Evolutionary conservation across 805 yeast genomes (phyloP).

Genomic region (Wickerhamomyces bisporus): DNA sequence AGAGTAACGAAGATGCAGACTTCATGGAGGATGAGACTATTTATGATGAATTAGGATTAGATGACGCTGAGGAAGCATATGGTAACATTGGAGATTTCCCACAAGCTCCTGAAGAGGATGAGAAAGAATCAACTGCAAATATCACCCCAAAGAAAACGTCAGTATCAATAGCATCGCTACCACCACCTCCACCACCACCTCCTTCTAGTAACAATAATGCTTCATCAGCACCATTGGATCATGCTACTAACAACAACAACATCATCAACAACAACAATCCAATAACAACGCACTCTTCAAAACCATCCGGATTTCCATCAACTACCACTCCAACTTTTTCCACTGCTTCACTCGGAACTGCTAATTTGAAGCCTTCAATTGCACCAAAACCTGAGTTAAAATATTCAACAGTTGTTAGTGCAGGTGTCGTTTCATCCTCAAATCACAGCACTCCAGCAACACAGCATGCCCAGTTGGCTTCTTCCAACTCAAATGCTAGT

Average conservation of each 20-base stretch:
- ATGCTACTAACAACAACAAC: constrained; percentile 11
- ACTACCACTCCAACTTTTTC: constrained; percentile 17
- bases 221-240: constrained; percentile 43
- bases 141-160: constrained; percentile 35
- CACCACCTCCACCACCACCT: constrained; percentile 21
- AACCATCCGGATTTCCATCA: constrained; percentile 11
- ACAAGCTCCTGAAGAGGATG: constrained; percentile 12
- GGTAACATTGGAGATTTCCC: constrained; percentile 42
- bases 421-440: constrained; percentile 12
- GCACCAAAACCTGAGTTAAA: constrained; percentile 52
- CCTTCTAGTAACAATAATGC: constrained; percentile 16
- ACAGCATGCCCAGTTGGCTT: constrained; percentile 14
- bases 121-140: constrained; percentile 1
- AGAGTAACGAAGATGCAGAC: constrained; percentile 87
- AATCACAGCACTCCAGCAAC: constrained; percentile 17
- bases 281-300: too few species aligned
- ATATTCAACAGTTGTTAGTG: constrained; percentile 43
- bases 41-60: constrained; percentile 79
- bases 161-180: constrained; percentile 8
- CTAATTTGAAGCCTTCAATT: constrained; percentile 46
- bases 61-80: constrained; percentile 48
- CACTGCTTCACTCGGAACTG: constrained; percentile 15
- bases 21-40: constrained; percentile 91
- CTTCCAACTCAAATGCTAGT: constrained; percentile 5
- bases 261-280: not conserved